These are phyloP conservation scores for Candida tammaniensis DNA, from an alignment of 805 yeast species.

Conservation along the genomic window DNA sequence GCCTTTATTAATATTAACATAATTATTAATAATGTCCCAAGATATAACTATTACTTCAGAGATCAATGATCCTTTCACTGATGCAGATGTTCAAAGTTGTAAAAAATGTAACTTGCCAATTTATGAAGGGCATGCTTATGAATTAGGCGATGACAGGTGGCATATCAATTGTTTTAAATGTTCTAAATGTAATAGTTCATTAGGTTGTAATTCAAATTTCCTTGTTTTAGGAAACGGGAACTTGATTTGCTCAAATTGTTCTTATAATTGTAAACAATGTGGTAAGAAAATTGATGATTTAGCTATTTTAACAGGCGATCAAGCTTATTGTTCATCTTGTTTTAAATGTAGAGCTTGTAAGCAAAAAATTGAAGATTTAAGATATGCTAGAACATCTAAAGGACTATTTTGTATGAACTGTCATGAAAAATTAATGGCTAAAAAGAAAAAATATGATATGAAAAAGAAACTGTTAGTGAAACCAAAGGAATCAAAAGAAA, in stretches of 20 bases:
- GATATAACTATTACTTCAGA: slow-evolving; percentile 7
- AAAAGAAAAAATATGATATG: slow-evolving; percentile 63
- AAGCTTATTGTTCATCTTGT: slow-evolving; percentile 89
- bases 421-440: slow-evolving; percentile 77
- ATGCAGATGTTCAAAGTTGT: slow-evolving; percentile 25
- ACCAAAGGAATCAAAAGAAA: slow-evolving; percentile 23
- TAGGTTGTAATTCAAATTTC: slow-evolving; percentile 87
- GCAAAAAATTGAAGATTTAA: slow-evolving; percentile 77
- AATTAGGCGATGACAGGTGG: slow-evolving; percentile 93
- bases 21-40: slow-evolving; percentile 4
- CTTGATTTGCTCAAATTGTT: slow-evolving; percentile 84
- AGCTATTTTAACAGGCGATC: slow-evolving; percentile 93
- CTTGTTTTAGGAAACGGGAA: slow-evolving; percentile 91
- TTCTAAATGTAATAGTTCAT: slow-evolving; percentile 71
- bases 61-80: slow-evolving; percentile 9
- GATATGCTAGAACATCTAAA: slow-evolving; percentile 89
- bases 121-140: slow-evolving; percentile 91
- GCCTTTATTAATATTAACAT: no score
- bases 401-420: slow-evolving; percentile 93
- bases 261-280: slow-evolving; percentile 87
- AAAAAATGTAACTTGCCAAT: slow-evolving; percentile 49
- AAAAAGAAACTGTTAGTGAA: slow-evolving; percentile 31
- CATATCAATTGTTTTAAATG: slow-evolving; percentile 91
- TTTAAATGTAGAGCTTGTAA: slow-evolving; percentile 89
- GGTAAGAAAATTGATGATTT: slow-evolving; percentile 83